Percentiles rank a stretch among this genome's conserved stretches.
phyloP scores from a whole-genome alignment of 306 rosid genomes.

The Citrullus amarus region DNA sequence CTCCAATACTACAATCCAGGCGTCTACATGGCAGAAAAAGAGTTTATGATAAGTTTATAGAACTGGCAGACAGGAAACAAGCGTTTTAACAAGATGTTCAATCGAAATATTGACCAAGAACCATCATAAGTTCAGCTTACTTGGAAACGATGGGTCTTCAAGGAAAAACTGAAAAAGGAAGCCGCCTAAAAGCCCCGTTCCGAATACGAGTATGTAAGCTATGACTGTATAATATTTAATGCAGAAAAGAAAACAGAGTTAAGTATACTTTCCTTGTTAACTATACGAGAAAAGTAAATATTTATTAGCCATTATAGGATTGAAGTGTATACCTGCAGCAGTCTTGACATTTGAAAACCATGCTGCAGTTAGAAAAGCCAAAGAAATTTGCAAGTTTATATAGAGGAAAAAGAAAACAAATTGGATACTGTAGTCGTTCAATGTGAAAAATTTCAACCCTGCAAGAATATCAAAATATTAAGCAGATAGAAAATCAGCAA shows the following conservation, averaged over 20 bases:
- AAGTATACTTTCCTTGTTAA: not conserved
- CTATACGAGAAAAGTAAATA: conserved; percentile 5
- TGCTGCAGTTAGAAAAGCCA: conserved; percentile 54
- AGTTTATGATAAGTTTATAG: not conserved
- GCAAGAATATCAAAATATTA: conserved; percentile 14
- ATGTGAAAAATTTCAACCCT: conserved; percentile 71
- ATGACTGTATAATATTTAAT: conserved; percentile 33
- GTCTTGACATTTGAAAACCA: conserved; percentile 69
- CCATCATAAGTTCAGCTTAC: conserved; percentile 24
- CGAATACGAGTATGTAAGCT: conserved; percentile 66
- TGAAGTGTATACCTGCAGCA: conserved; percentile 50
- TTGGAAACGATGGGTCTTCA: conserved; percentile 54
- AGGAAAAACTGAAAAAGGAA: conserved; percentile 62
- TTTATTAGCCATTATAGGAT: conserved; percentile 2
- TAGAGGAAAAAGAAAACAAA: conserved; percentile 56
- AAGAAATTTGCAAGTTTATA: conserved; percentile 73
- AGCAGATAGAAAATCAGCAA: not conserved
- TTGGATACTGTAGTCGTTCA: conserved; percentile 83
- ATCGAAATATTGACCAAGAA: not conserved
- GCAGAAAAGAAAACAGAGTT: not conserved
- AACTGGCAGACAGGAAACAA: not conserved
- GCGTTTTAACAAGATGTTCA: not conserved
- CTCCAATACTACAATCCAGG: conserved; percentile 55
- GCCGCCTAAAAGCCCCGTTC: conserved; percentile 67
- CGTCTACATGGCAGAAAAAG: conserved; percentile 24